A percentile compares a stretch with the other conserved stretches of the same genome.
These are phyloP conservation scores for Fraxinus platypoda DNA, from an alignment of 305 asterid species.

Conservation along the genomic window DNA sequence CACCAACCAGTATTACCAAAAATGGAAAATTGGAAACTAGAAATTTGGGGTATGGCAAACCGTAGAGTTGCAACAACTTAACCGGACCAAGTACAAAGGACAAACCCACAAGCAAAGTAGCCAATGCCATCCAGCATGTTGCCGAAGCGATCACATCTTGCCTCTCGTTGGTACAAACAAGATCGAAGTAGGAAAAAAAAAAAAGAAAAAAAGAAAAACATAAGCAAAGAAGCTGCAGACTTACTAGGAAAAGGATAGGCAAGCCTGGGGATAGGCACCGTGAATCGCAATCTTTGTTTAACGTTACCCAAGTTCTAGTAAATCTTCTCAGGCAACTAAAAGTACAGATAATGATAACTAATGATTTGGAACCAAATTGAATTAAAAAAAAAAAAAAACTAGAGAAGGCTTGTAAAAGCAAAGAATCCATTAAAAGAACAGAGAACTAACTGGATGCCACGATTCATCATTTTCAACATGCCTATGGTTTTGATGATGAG, in stretches of 20 bases:
- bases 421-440: too few species aligned
- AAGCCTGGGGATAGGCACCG: too few species aligned
- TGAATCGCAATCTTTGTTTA: too few species aligned
- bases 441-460: constrained; percentile 76
- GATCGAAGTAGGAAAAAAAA: constrained; percentile 75
- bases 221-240: too few species aligned
- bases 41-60: constrained; percentile 48
- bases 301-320: too few species aligned
- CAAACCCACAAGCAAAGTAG: constrained; percentile 47
- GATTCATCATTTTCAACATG: constrained; percentile 93
- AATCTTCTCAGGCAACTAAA: too few species aligned
- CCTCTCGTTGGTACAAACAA: constrained; percentile 63
- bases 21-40: not conserved
- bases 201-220: too few species aligned
- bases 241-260: too few species aligned
- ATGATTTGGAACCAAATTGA: too few species aligned
- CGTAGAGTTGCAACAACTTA: constrained; percentile 60
- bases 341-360: too few species aligned
- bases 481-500: constrained; percentile 97
- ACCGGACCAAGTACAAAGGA: constrained; percentile 59
- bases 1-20: not conserved
- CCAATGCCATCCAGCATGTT: constrained; percentile 68
- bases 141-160: constrained; percentile 72
- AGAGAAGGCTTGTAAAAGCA: too few species aligned
- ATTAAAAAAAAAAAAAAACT: too few species aligned